A percentile compares a stretch with the other conserved stretches of the same genome.
phyloP scores from a whole-genome alignment of 225 moss, liverwort and hornwort genomes.

The Antitrichia curtipendula region DNA sequence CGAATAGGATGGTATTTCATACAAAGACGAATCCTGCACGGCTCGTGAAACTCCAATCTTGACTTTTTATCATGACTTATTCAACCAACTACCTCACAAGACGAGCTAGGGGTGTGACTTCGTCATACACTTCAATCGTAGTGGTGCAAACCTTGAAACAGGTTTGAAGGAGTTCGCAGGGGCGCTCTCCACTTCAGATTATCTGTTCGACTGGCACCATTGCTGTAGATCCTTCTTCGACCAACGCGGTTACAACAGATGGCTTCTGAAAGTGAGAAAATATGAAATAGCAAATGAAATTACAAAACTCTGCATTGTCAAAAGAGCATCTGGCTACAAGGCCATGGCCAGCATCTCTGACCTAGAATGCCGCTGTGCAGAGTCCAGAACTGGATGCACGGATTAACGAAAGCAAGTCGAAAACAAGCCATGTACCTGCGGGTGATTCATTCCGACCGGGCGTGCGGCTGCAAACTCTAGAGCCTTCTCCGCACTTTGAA shows the following conservation, averaged over 20 bases:
- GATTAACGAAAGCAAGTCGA: not conserved
- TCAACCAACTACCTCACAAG: not conserved
- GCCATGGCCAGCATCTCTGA: not conserved
- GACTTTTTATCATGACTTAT: not conserved
- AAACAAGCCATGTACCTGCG: not conserved
- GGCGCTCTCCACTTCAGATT: constrained; percentile 9
- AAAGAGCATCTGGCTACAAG: not conserved
- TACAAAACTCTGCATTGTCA: not conserved
- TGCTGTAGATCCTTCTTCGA: constrained; percentile 14
- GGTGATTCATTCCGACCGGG: not conserved
- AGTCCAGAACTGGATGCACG: not conserved
- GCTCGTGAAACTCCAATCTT: not conserved
- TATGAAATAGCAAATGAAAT: not conserved
- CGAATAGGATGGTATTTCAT: not conserved
- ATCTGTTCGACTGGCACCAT: not conserved
- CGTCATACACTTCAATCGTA: not conserved
- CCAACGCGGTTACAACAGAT: not conserved
- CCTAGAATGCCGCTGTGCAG: not conserved
- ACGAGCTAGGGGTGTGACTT: not conserved
- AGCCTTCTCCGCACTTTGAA: not conserved
- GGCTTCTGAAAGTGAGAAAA: not conserved
- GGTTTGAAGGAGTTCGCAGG: not conserved
- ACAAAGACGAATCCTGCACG: not conserved
- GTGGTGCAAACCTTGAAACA: not conserved
- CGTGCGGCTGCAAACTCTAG: not conserved